Evolutionary conservation across 108 stramenopile genomes (phyloP).

Genomic region (Cyclotella sp.): DNA sequence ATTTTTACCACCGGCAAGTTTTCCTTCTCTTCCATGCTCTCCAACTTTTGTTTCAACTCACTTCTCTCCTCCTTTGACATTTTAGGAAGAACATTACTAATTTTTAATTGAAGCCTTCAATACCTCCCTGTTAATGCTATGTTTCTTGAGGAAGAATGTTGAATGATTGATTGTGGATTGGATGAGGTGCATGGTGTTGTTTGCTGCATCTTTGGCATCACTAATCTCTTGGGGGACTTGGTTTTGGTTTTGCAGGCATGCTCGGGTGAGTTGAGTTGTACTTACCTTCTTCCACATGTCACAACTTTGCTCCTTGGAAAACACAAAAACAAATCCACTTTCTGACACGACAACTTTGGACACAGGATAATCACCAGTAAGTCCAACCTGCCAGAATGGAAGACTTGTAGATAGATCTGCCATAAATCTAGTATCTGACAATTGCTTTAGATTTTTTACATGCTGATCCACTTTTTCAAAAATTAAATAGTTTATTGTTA

Average conservation of each 20-base stretch:
- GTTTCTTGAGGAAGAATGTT: no score
- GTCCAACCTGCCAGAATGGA: conserved; percentile 9
- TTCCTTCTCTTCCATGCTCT: no score
- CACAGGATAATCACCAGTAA: conserved; percentile 25
- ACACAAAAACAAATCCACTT: conserved; percentile 13
- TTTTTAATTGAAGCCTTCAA: no score
- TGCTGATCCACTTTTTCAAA: no score
- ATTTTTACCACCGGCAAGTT: no score
- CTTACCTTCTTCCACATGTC: conserved; percentile 16
- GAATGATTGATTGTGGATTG: neutral
- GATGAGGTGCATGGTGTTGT: neutral
- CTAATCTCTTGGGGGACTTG: neutral
- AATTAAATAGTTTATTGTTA: no score
- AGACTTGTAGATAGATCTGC: neutral
- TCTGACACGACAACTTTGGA: neutral
- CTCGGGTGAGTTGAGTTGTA: neutral
- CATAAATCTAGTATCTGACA: neutral
- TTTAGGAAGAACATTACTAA: no score
- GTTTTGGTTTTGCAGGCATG: conserved; percentile 1
- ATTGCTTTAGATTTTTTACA: conserved; percentile 9
- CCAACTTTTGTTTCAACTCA: no score
- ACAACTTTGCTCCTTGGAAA: conserved; percentile 8
- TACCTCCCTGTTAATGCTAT: no score
- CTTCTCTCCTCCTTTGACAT: no score
- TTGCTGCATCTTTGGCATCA: neutral